Evolutionary conservation across 225 moss, liverwort and hornwort genomes (phyloP).

Genomic region (Lunularia cruciata): DNA sequence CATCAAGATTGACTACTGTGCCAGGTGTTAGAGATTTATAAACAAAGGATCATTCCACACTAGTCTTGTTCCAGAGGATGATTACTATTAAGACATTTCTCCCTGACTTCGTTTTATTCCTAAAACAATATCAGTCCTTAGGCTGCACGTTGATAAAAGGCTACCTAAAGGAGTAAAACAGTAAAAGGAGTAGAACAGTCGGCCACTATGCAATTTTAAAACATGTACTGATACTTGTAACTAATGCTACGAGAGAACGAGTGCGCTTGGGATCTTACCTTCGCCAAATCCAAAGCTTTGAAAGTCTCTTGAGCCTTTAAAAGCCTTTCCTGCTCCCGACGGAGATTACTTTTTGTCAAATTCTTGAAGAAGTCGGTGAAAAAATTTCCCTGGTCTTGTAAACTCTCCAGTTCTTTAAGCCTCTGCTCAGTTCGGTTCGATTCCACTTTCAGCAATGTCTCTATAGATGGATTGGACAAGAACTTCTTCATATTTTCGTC

Average conservation of each 20-base stretch:
- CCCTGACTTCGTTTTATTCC: too few relatives aligned
- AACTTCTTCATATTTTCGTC: slow-evolving; percentile 85
- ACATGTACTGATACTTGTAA: background rate
- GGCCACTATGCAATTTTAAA: too few relatives aligned
- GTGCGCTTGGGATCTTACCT: slow-evolving; percentile 37
- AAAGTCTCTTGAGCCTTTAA: slow-evolving; percentile 78
- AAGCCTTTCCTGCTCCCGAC: slow-evolving; percentile 76
- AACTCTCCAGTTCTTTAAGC: slow-evolving; percentile 58
- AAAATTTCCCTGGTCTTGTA: slow-evolving; percentile 67
- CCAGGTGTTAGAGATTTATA: background rate
- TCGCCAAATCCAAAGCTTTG: slow-evolving; percentile 72
- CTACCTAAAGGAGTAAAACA: too few relatives aligned
- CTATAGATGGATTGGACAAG: slow-evolving; percentile 90
- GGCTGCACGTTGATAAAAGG: too few relatives aligned
- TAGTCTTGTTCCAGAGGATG: too few relatives aligned
- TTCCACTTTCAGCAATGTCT: slow-evolving; percentile 87
- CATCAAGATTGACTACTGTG: background rate
- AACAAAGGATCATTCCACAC: background rate
- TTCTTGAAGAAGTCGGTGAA: slow-evolving; percentile 60
- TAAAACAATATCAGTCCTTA: too few relatives aligned
- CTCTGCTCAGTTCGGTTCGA: slow-evolving; percentile 78
- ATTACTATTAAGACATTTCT: too few relatives aligned
- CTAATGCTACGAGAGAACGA: background rate
- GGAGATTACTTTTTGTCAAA: slow-evolving; percentile 57
- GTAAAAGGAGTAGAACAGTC: too few relatives aligned